A percentile compares a stretch with the other conserved stretches of the same genome.
Evolutionary conservation across 306 rosid species (phyloP).

Genomic region (Erythrophleum fordii): DNA sequence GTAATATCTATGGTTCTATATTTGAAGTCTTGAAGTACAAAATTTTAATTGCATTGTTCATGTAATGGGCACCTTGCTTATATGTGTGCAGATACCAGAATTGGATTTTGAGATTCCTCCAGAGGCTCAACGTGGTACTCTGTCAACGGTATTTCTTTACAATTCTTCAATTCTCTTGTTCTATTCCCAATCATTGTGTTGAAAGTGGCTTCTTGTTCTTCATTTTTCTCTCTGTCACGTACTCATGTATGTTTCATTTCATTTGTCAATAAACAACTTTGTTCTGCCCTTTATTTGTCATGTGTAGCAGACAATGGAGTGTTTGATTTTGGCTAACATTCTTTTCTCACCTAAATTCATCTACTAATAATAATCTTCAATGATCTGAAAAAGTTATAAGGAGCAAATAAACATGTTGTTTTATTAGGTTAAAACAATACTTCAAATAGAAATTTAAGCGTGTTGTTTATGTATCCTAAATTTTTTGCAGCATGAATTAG

Average conservation of each 20-base stretch:
- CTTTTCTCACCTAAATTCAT: background rate
- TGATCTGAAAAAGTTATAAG: background rate
- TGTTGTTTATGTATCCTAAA: background rate
- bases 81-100: slow-evolving; percentile 77
- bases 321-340: slow-evolving; percentile 3
- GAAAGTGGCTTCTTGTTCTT: slow-evolving; percentile 1
- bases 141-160: slow-evolving; percentile 76
- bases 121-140: slow-evolving; percentile 90
- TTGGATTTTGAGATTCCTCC: slow-evolving; percentile 95
- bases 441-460: background rate
- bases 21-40: slow-evolving; percentile 20
- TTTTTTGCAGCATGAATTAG: background rate
- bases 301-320: background rate
- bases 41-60: slow-evolving; percentile 28
- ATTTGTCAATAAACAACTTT: background rate
- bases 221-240: background rate
- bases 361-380: background rate
- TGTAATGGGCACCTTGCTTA: slow-evolving; percentile 20
- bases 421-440: background rate
- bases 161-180: slow-evolving; percentile 21
- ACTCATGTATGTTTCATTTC: background rate
- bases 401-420: slow-evolving; percentile 19
- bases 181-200: background rate
- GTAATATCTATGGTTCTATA: slow-evolving; percentile 12
- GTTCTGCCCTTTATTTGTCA: background rate